Conservation (phyloP, 768 basidiomycete species). For the Trametes meyenii region DNA sequence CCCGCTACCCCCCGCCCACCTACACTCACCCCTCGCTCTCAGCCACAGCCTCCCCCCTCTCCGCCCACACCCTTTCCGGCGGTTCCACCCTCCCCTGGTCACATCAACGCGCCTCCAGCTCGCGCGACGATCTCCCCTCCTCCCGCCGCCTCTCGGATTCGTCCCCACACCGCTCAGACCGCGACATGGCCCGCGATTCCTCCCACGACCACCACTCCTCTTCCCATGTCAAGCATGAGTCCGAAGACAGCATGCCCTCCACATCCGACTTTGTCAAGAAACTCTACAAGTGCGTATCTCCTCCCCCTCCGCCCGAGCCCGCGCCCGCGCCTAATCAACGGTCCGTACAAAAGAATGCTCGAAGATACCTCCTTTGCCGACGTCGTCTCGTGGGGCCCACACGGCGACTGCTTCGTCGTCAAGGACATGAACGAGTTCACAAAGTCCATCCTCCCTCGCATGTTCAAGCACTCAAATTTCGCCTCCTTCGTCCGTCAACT, state of each 20-base stretch:
- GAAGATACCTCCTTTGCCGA: conserved; percentile 73
- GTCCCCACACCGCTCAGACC: conserved; percentile 22
- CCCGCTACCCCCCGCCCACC: conserved; percentile 38
- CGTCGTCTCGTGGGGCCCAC: conserved; percentile 82
- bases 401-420: conserved; percentile 89
- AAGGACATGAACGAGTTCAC: conserved; percentile 99
- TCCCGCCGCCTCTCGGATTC: conserved; percentile 32
- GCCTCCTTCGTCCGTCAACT: conserved; percentile 90
- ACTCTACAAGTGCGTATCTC: conserved; percentile 73
- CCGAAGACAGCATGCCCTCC: conserved; percentile 80
- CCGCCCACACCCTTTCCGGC: conserved; percentile 31
- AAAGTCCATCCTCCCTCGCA: conserved; percentile 82
- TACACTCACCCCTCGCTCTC: conserved; percentile 40
- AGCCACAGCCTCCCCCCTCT: conserved; percentile 32
- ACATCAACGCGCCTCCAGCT: conserved; percentile 36
- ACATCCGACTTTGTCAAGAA: conserved; percentile 95
- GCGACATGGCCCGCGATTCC: conserved; percentile 31
- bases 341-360: conserved; percentile 70
- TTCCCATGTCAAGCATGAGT: conserved; percentile 37
- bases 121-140: conserved; percentile 38
- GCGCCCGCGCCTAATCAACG: not conserved
- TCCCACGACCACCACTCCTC: conserved; percentile 19
- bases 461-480: conserved; percentile 97
- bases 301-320: not conserved
- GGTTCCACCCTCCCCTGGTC: conserved; percentile 36